These are phyloP conservation scores for Plantago coronopus DNA, from an alignment of 305 asterid genomes.

Conservation along the genomic window DNA sequence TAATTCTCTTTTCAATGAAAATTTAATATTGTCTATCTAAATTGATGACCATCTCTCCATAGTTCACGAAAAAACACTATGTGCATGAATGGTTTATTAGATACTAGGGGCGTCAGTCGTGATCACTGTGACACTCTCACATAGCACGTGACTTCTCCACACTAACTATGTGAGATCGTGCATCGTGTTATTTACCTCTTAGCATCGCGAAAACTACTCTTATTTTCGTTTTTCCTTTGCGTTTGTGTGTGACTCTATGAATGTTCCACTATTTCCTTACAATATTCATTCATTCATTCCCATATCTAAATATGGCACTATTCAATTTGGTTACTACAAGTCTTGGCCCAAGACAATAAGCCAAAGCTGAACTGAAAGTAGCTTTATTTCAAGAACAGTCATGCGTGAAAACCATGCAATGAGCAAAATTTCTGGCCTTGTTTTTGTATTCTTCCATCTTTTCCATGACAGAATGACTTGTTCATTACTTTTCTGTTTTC, in stretches of 20 bases:
- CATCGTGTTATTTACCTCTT: too few relatives aligned
- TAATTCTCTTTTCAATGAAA: too few relatives aligned
- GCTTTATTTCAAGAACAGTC: conserved; percentile 39
- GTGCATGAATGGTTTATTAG: too few relatives aligned
- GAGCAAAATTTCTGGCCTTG: conserved; percentile 22
- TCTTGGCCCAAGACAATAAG: conserved; percentile 16
- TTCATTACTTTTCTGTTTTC: conserved; percentile 13
- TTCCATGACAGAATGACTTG: conserved; percentile 21
- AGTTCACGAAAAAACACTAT: too few relatives aligned
- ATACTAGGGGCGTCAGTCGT: too few relatives aligned
- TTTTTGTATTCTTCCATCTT: conserved; percentile 17
- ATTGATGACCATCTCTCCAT: too few relatives aligned
- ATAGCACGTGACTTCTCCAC: too few relatives aligned
- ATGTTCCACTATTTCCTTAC: neutral
- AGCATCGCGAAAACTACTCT: too few relatives aligned
- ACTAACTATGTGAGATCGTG: too few relatives aligned
- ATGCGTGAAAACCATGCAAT: conserved; percentile 57
- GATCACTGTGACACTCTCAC: too few relatives aligned
- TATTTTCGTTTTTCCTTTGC: neutral
- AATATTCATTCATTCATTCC: neutral
- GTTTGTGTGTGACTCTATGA: neutral
- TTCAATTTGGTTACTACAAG: conserved; percentile 48
- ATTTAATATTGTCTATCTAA: too few relatives aligned
- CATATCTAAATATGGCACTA: conserved; percentile 9
- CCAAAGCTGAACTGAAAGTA: conserved; percentile 49